phyloP scores from a whole-genome alignment of 2,329 filamentous ascomycete genomes.

The Arthrobotrys entomopaga region DNA sequence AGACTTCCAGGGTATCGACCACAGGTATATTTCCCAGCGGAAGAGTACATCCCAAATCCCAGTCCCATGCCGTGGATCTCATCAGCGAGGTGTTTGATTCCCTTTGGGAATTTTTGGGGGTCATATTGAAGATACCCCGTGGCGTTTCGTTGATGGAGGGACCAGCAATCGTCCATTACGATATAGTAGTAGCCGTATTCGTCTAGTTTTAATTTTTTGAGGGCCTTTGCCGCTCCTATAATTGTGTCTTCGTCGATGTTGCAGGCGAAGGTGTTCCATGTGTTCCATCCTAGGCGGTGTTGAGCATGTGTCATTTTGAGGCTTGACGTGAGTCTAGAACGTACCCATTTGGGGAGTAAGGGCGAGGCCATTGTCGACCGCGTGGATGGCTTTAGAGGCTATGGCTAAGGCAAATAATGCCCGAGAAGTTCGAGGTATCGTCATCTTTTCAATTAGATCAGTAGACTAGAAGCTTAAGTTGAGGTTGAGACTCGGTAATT shows the following conservation, averaged over 20 bases:
- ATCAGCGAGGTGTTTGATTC: constrained; percentile 68
- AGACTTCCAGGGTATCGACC: constrained; percentile 69
- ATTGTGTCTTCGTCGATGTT: constrained; percentile 67
- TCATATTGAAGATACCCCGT: constrained; percentile 66
- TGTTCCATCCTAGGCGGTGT: constrained; percentile 65
- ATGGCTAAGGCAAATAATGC: constrained; percentile 15
- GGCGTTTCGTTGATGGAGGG: constrained; percentile 61
- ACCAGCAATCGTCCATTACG: constrained; percentile 72
- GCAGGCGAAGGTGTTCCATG: constrained; percentile 68
- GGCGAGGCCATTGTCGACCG: constrained; percentile 53
- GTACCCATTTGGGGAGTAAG: constrained; percentile 56
- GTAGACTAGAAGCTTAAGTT: background rate
- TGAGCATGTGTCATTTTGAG: constrained; percentile 48
- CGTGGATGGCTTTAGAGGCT: constrained; percentile 2
- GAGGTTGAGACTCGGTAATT: background rate
- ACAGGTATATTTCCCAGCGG: constrained; percentile 68
- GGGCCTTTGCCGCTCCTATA: constrained; percentile 64
- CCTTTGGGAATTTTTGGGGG: constrained; percentile 68
- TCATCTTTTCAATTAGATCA: background rate
- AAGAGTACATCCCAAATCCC: constrained; percentile 73
- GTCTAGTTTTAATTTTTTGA: constrained; percentile 66
- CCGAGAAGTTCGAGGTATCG: background rate
- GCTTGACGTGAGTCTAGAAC: constrained; percentile 2
- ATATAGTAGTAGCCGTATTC: constrained; percentile 70
- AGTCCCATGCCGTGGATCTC: constrained; percentile 69